These are phyloP conservation scores for Podospora tetraspora DNA, from an alignment of 495 filamentous ascomycete genomes.

Conservation along the genomic window DNA sequence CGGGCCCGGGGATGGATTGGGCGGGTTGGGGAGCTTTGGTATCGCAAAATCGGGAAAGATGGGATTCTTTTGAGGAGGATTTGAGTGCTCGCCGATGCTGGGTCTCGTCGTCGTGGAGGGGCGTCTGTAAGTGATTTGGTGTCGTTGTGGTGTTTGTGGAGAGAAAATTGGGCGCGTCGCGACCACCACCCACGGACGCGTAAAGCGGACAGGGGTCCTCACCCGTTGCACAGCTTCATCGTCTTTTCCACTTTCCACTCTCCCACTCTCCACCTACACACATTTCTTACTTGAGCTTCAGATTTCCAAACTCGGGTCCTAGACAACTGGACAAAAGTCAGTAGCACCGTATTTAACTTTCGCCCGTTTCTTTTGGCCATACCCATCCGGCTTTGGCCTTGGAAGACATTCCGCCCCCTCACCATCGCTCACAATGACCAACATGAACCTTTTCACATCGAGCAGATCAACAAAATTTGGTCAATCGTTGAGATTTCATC, in stretches of 20 bases:
- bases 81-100: conserved; percentile 1
- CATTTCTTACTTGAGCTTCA: conserved; percentile 2
- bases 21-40: neutral
- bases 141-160: neutral
- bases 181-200: conserved; percentile 17
- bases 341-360: neutral
- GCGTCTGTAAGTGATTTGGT: neutral
- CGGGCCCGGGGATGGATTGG: neutral
- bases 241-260: neutral
- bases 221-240: neutral
- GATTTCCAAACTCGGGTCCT: neutral
- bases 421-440: neutral
- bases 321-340: neutral
- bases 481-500: neutral
- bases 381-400: neutral
- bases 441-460: neutral
- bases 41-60: neutral
- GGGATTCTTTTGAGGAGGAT: neutral
- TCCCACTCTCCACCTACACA: neutral
- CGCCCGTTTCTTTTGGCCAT: neutral
- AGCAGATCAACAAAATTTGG: neutral
- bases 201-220: conserved; percentile 14
- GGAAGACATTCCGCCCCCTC: neutral
- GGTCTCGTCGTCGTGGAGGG: conserved; percentile 4
- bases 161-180: conserved; percentile 27